These are phyloP conservation scores for Rhynchospora pubera DNA, from an alignment of 176 grass and related monocot genomes.

Conservation along the genomic window DNA sequence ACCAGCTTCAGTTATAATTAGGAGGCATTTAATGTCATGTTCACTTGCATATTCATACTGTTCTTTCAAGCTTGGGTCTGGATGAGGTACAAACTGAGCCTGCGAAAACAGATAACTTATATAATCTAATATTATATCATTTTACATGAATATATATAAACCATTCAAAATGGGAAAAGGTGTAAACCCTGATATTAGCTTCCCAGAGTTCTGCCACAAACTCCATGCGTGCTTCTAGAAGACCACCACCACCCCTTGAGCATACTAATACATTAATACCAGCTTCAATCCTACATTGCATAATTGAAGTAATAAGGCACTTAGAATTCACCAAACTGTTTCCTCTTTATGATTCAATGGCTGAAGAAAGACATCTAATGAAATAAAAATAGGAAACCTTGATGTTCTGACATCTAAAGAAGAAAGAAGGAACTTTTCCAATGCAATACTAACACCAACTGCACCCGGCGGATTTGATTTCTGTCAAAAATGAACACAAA, in stretches of 20 bases:
- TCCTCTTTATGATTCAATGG: neutral
- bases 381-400: constrained; percentile 43
- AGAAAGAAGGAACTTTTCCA: constrained; percentile 81
- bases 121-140: neutral
- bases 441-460: constrained; percentile 90
- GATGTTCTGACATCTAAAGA: constrained; percentile 59
- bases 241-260: constrained; percentile 85
- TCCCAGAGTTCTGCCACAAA: constrained; percentile 84
- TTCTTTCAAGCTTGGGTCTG: constrained; percentile 94
- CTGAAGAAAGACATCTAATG: constrained; percentile 22
- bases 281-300: constrained; percentile 55
- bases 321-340: neutral
- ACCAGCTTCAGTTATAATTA: constrained; percentile 87
- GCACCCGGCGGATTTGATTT: constrained; percentile 72
- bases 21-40: constrained; percentile 78
- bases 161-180: neutral
- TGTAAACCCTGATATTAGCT: constrained; percentile 81
- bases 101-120: constrained; percentile 33
- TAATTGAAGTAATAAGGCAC: neutral
- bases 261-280: constrained; percentile 82
- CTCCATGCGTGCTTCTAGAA: constrained; percentile 76
- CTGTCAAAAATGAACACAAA: constrained; percentile 26
- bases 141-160: neutral
- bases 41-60: constrained; percentile 97
- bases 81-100: constrained; percentile 79